Base-by-base conservation (phyloP, 2,329 filamentous ascomycete genomes). In the Ascochyta lentis region DNA sequence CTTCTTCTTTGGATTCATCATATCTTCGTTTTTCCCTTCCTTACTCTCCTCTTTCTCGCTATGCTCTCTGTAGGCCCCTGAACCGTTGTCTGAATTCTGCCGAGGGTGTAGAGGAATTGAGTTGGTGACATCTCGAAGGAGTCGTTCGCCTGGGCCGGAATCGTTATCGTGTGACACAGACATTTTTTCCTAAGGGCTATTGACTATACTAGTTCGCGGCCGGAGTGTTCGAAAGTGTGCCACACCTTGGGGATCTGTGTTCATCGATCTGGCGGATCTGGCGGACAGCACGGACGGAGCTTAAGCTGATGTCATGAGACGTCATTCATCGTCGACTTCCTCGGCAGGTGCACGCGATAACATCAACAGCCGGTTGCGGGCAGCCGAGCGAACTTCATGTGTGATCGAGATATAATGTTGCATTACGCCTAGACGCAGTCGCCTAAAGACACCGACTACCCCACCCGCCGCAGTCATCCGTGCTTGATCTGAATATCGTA, bases 401-500 rank as follows among this genome's bases (percentile, higher is more conserved):
- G 6, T 41, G 31, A 43, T 43, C 15, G 24, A 4, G 29, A 4
- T 34, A 27, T 4, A 26, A n/a, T 35, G 29, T 19, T 48, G 12
- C 37, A 40, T 33, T 40, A 26, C 22, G 22, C 27, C 12, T 41
- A 35, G 29, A 34, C 12, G 27, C 26, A 15, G 15, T 27, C 15
- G 12, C 22, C 3, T 13, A 22, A 38, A 46, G 9, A 33, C 3
- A 33, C 10, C 29, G 9, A 19, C 10, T 27, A 16, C 22, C 3
- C 16, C 15, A 10, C 15, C n/a, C 10, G 6, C 37, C 15, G 27
- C 40, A 39, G 12, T 37, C 29, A 46, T 33, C 26, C 29, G 41
- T 66, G 60, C 48, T 54, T 34, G 6, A 66, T 48, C 49, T 61
- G 49, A 33, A 68, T 63, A 29, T 55, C 52, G 16, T 60, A 61